Conservation (phyloP, 768 basidiomycete genomes). For the Russula olivacea region DNA sequence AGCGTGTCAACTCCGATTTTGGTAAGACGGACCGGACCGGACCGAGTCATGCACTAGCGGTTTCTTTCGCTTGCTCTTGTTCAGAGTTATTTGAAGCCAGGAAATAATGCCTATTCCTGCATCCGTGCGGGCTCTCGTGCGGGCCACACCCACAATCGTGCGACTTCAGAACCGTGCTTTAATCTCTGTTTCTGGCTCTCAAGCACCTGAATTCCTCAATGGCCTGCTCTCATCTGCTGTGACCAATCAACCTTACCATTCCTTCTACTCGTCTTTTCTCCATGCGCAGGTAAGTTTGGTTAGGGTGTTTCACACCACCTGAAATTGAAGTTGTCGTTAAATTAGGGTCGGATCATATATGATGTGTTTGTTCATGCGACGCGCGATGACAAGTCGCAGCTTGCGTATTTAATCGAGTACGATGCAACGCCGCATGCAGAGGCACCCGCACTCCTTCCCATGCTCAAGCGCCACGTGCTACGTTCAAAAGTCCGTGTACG, state of each 20-base stretch:
- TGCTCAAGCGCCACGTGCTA: slow-evolving; percentile 79
- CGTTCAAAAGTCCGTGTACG: slow-evolving; percentile 83
- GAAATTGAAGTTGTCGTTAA: slow-evolving; percentile 21
- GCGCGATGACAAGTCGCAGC: slow-evolving; percentile 38
- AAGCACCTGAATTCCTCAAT: slow-evolving; percentile 77
- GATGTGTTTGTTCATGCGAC: slow-evolving; percentile 81
- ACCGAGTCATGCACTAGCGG: background rate
- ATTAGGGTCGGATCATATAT: slow-evolving; percentile 81
- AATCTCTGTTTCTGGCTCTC: slow-evolving; percentile 72
- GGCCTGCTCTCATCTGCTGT: slow-evolving; percentile 59
- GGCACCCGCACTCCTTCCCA: slow-evolving; percentile 53
- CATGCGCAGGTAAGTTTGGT: slow-evolving; percentile 62
- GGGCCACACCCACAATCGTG: slow-evolving; percentile 43
- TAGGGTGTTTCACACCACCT: slow-evolving; percentile 16
- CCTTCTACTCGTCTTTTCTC: slow-evolving; percentile 66
- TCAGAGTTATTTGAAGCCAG: background rate
- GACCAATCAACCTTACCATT: slow-evolving; percentile 39
- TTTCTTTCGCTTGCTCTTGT: background rate
- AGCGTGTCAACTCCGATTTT: slow-evolving; percentile 22
- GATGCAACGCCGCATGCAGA: slow-evolving; percentile 45
- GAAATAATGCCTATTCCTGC: slow-evolving; percentile 34
- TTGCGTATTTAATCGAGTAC: slow-evolving; percentile 65
- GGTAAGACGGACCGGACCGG: background rate
- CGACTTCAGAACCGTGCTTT: slow-evolving; percentile 60
- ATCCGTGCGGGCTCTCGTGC: slow-evolving; percentile 39